Evolutionary conservation across 2,329 filamentous ascomycete genomes (phyloP), one percentile per base, ranked within the genome.

Genomic region (Pleurostoma richardsiae): DNA sequence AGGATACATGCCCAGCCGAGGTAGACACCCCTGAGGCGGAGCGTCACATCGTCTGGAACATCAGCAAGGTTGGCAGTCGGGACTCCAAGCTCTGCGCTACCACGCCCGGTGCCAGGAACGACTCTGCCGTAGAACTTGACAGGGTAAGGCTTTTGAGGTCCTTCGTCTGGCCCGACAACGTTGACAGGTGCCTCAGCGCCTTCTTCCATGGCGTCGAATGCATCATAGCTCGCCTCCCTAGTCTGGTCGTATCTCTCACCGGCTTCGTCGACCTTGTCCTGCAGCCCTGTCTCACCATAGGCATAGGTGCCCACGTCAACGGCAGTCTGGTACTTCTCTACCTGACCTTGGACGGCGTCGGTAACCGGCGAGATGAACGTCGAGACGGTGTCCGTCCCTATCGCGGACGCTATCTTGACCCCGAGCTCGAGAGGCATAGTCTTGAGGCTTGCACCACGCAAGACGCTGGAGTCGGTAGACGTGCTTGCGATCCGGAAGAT

Each of bases 401-500:
- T 68, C 0, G 73, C 70, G 4, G 71, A 76, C 2, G 74, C 75
- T 4, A 78, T 73, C 57, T 79, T 79, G 51, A 82, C 70, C 4
- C 83, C 83, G 5, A 85, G 59, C 56, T 88, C 85, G 11, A 88
- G 58, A 1, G 85, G 85, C 61, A 88, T 68, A 1, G 80, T 86
- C 3, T 67, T 69, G 5, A 88, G 58, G 52, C 83, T 84, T 1
- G 85, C 83, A 1, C 85, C 85, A 6, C 82, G 76, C 2, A 87
- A 59, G 0, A 82, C 75, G 55, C 79, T 81, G 0, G 76, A 70
- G 49, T 82, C 81, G 0, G 74, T 70, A 0, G 82, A 84, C 0
- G 80, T 80, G 50, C 83, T 87, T 3, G 85, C 76, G n/a, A 88
- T 69, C 11, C 85, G 74, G 53, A 88, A 88, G 0, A 85, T 76